Conservation (phyloP, 2,329 filamentous ascomycete species). For the Ceratocystis alfenasii region DNA sequence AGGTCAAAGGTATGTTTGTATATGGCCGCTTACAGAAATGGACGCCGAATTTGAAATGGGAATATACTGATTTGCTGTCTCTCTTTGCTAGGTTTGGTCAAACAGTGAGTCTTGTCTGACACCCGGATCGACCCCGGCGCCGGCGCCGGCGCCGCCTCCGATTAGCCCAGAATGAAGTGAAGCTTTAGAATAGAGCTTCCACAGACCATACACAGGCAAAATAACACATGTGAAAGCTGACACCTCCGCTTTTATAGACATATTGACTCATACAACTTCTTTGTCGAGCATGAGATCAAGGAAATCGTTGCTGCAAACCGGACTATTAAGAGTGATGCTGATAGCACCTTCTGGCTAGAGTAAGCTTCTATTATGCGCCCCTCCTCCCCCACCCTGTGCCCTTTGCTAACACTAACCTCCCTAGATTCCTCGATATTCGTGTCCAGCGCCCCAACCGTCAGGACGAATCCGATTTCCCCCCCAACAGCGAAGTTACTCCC, state of each 20-base stretch:
- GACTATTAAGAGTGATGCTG: constrained; percentile 79
- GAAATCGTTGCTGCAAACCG: constrained; percentile 90
- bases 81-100: constrained; percentile 19
- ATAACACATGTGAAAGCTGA: neutral
- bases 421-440: constrained; percentile 69
- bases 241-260: constrained; percentile 39
- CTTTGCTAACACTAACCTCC: neutral
- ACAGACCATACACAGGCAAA: too few relatives aligned
- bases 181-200: too few relatives aligned
- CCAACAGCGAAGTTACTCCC: constrained; percentile 67
- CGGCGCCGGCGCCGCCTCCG: constrained; percentile 18
- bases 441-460: constrained; percentile 70
- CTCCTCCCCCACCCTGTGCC: neutral
- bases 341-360: constrained; percentile 85
- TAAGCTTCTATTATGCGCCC: constrained; percentile 25
- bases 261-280: constrained; percentile 98
- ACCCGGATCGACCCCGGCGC: neutral
- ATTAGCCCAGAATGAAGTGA: neutral
- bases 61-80: too few relatives aligned
- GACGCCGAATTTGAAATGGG: neutral
- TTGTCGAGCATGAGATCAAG: constrained; percentile 91
- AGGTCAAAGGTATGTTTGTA: constrained; percentile 63
- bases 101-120: constrained; percentile 19
- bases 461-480: constrained; percentile 60
- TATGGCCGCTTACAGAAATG: neutral